These are phyloP conservation scores for Lasiosphaeris hirsuta DNA, from an alignment of 495 filamentous ascomycete genomes.

Conservation along the genomic window DNA sequence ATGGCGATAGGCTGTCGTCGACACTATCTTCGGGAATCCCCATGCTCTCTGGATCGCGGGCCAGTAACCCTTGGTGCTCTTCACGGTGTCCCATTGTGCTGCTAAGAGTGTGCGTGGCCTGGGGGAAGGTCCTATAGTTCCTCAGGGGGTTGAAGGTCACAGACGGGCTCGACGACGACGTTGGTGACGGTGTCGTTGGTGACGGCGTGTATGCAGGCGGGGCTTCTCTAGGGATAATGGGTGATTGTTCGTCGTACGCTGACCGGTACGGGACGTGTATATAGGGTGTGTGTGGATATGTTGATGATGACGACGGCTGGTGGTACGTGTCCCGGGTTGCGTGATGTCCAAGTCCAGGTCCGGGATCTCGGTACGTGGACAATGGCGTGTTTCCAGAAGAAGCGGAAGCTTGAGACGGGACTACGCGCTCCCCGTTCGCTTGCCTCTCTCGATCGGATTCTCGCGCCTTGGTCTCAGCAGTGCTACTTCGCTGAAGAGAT, in stretches of 20 bases:
- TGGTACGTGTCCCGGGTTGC: slow-evolving; percentile 20
- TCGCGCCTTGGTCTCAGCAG: slow-evolving; percentile 38
- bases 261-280: slow-evolving; percentile 18
- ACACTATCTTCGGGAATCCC: slow-evolving; percentile 10
- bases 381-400: background rate
- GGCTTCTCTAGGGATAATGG: slow-evolving; percentile 38
- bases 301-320: slow-evolving; percentile 19
- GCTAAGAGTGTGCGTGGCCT: background rate
- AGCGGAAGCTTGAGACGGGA: background rate
- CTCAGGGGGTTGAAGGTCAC: slow-evolving; percentile 9
- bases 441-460: slow-evolving; percentile 36
- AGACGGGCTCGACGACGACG: slow-evolving; percentile 9
- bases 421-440: slow-evolving; percentile 1
- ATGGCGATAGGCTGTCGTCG: slow-evolving; percentile 13
- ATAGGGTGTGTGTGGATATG: slow-evolving; percentile 22
- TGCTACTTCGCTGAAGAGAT: slow-evolving; percentile 30
- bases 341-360: background rate
- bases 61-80: slow-evolving; percentile 36
- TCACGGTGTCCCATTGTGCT: slow-evolving; percentile 38
- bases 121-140: slow-evolving; percentile 41
- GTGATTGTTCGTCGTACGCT: slow-evolving; percentile 17
- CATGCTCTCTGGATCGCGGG: slow-evolving; percentile 42
- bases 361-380: slow-evolving; percentile 1
- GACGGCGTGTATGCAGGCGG: slow-evolving; percentile 47
- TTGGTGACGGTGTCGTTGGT: slow-evolving; percentile 25